Conservation (phyloP, 441 rosid species). For the Erysimum cheiri region DNA sequence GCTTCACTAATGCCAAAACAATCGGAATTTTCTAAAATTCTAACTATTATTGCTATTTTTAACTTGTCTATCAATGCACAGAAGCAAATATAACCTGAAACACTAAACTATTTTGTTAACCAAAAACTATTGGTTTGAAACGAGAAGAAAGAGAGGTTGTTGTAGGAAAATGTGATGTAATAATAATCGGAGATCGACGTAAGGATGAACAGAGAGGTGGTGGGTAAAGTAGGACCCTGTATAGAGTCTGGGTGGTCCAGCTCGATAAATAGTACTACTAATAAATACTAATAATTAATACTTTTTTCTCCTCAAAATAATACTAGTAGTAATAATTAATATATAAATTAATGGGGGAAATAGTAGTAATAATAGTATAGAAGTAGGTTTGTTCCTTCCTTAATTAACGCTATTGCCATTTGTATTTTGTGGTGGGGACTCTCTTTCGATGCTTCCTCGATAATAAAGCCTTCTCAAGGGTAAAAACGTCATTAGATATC, state of each 20-base stretch:
- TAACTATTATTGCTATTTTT: neutral
- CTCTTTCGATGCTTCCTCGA: slow-evolving; percentile 14
- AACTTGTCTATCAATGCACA: neutral
- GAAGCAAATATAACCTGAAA: neutral
- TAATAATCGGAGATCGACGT: slow-evolving; percentile 40
- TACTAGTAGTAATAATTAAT: too few relatives aligned
- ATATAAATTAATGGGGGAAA: neutral
- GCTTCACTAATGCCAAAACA: neutral
- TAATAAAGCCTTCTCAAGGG: slow-evolving; percentile 16
- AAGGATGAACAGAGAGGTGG: slow-evolving; percentile 36
- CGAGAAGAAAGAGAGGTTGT: neutral
- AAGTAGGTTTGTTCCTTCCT: slow-evolving; percentile 43
- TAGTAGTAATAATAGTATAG: slow-evolving; percentile 20
- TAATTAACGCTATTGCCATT: slow-evolving; percentile 44
- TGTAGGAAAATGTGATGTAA: slow-evolving; percentile 36
- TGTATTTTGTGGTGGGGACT: slow-evolving; percentile 37
- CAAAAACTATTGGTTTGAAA: neutral
- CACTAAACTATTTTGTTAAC: neutral
- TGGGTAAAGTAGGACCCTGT: slow-evolving; percentile 41
- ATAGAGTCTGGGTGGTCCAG: slow-evolving; percentile 35
- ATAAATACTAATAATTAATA: neutral
- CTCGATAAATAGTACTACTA: slow-evolving; percentile 24
- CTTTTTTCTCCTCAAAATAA: too few relatives aligned
- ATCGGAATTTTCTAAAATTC: neutral
- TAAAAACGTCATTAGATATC: slow-evolving; percentile 6